These are phyloP conservation scores for Saccharomyces cerevisiae DNA, from an alignment of 805 yeast species.

Conservation along the genomic window DNA sequence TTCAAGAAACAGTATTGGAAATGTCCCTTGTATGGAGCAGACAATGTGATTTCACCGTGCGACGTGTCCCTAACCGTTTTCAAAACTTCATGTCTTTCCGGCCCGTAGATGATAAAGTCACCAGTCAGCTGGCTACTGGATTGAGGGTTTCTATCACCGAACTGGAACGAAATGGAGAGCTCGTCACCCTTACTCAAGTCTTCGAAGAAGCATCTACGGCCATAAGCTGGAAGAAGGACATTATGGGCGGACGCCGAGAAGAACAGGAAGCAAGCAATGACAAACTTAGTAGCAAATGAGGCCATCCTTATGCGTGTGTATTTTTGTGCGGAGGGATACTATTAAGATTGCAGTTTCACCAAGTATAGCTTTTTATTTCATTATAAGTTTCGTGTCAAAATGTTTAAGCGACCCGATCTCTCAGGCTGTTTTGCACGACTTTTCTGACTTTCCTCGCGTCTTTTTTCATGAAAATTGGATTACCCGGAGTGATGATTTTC, in stretches of 20 bases:
- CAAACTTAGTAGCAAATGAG: constrained; percentile 2
- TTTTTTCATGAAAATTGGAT: background rate
- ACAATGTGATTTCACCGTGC: constrained; percentile 71
- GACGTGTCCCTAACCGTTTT: constrained; percentile 48
- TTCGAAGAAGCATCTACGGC: constrained; percentile 85
- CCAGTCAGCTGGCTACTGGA: constrained; percentile 56
- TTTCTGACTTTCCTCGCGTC: background rate
- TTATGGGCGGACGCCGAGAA: constrained; percentile 54
- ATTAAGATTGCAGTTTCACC: background rate
- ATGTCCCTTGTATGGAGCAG: constrained; percentile 62
- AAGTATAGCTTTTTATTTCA: background rate
- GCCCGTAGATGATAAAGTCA: constrained; percentile 55
- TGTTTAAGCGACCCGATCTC: background rate
- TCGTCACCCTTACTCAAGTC: constrained; percentile 75
- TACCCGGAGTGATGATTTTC: background rate
- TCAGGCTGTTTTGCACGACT: background rate
- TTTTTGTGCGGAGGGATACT: background rate
- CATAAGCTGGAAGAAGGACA: constrained; percentile 72
- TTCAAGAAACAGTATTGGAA: constrained; percentile 87
- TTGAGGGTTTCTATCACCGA: constrained; percentile 77
- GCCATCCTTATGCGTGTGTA: constrained; percentile 2
- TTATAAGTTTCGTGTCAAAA: background rate
- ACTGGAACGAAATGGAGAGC: constrained; percentile 82
- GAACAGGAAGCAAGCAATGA: constrained; percentile 5
- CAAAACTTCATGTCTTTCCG: constrained; percentile 37